Evolutionary conservation across 257 asterid species (phyloP), one percentile per base, ranked within the genome.

Genomic region (Fraxinus cuspidata): DNA sequence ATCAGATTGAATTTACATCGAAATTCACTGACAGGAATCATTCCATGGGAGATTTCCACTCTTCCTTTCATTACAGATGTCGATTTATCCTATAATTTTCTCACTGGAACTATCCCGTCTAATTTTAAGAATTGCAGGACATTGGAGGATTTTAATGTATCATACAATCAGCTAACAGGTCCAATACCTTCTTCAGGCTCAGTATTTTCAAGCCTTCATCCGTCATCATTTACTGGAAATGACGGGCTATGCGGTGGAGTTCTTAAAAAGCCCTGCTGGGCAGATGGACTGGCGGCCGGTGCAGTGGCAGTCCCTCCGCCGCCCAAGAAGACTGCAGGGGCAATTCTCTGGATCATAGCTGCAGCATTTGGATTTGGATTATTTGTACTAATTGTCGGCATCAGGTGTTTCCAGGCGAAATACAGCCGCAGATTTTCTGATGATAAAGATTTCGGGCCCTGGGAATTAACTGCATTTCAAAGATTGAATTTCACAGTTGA

Each of bases 31-130:
- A 88, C 96, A 0, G 99, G 99, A 38, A 92, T 87, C 28, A 96
- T 96, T 64, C 99, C 99, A 1, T 88, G 94, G 97, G 99, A 96
- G 79, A 93, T 96, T n/a, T 93, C 98, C 0, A 74, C 91, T 0
- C 88, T 93, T 18, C 93, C 97, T 69, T 80, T 92, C 1, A 86
- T 96, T 49, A 89, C 94, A 10, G 93, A 90, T 3, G 86, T 96
- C 0, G 99, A 96, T 82, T 81, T 96, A 73, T 90, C 99, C 0
- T 85, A 85, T 42, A 96, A 96, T 82, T 79, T 82, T 29, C 90
- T 96, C 12, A 89, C 94, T 0, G 99, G 97, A 29, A 71, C 93
- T 2, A 93, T 96, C 28, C 97, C 99, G 1, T 87, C 94, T 0
- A 88, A 83, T 83, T 92, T 96, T 86, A 91, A 82, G 78, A 88